phyloP scores from a whole-genome alignment of 257 asterid genomes.

The Marsdenia floribunda region DNA sequence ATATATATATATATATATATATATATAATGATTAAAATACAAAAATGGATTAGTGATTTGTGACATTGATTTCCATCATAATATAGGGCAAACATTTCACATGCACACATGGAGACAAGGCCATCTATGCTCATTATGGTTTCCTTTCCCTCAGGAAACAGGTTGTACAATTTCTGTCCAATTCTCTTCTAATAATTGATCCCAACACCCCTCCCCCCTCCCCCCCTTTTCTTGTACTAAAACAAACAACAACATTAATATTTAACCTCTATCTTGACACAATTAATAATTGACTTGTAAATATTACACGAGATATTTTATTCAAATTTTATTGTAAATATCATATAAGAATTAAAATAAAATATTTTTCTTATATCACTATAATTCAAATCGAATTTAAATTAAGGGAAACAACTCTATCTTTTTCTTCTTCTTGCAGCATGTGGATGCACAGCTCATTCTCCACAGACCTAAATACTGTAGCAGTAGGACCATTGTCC shows the following conservation, averaged over 20 bases:
- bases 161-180: background rate
- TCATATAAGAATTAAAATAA: too few species aligned
- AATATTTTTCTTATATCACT: too few species aligned
- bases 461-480: background rate
- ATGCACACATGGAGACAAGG: slow-evolving; percentile 11
- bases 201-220: slow-evolving; percentile 7
- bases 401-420: too few species aligned
- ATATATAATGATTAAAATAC: background rate
- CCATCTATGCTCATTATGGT: slow-evolving; percentile 13
- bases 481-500: slow-evolving; percentile 18
- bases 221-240: background rate
- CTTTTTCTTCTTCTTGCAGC: background rate
- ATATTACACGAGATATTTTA: too few species aligned
- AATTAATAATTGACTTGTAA: too few species aligned
- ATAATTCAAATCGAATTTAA: too few species aligned
- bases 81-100: background rate
- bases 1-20: too few species aligned
- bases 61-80: background rate
- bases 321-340: too few species aligned
- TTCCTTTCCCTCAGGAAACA: slow-evolving; percentile 16
- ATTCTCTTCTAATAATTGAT: slow-evolving; percentile 19
- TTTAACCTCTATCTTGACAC: too few species aligned
- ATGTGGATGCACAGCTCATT: slow-evolving; percentile 32
- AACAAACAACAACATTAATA: too few species aligned
- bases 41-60: slow-evolving; percentile 13